Base-by-base conservation (phyloP, 305 asterid species). In the Nicotiana rustica region DNA sequence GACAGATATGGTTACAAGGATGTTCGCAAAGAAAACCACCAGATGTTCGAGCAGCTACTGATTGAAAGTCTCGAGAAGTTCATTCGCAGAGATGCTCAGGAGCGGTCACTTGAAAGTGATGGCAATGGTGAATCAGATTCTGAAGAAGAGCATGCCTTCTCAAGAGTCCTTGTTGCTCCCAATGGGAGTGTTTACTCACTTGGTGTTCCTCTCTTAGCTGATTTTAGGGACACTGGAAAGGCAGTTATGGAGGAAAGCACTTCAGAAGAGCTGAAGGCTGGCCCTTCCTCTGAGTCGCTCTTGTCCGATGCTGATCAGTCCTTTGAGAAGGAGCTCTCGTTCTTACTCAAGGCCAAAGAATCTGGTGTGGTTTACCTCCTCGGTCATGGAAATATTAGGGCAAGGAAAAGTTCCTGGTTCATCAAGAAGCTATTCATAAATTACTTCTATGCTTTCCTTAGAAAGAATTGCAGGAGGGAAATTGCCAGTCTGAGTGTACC, bases 1-100 rank as follows among this genome's bases (percentile, higher is more conserved):
- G 71, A 89, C 93, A 97, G 99, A 86, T 95, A 97, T 36, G 99
- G 99, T 60, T 97, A 97, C 94, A 97, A 97, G 92, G 99, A 97
- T 83, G 94, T 89, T 57, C 97, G 95, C 85, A 97, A 97, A 89
- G 99, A 97, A 89, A 95, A 89, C 90, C 99, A 93, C 90, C 97
- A 93, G 88, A 89, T 86, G 29, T 97, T 97, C 67, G 98, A 97
- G 92, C 99, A 97, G 88, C 88, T 97, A 88, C 91, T 97, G 87
- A 95, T 97, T 19, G 99, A 97, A 88, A 92, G 97, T 84, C 97
- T 97, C n/a, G 99, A 97, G 88, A 95, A 93, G 90, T 97, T 97
- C 92, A 95, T 97, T 47, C 94, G 98, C 6, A 86, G 97, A 64
- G 99, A 95, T 92, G 99, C 97, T 88, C 98, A 95, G 88, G 99